Base-by-base conservation (phyloP, 2,329 filamentous ascomycete genomes). In the Aspergillus neotritici region DNA sequence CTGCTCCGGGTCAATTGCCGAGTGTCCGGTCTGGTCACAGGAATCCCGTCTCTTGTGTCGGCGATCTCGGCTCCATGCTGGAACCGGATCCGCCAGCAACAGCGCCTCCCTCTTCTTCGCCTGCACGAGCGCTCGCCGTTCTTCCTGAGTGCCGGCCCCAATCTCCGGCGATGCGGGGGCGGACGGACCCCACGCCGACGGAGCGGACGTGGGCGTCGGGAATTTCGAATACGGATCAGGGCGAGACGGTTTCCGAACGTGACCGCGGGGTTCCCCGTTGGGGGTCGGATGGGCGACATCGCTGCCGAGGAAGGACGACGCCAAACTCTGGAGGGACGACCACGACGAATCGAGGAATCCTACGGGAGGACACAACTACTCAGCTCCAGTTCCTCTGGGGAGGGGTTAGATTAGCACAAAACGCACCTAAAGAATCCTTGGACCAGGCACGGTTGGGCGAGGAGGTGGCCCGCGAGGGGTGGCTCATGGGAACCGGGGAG, bases 301-400 rank as follows among this genome's bases (percentile, higher is more conserved):
- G 37, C 60, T 68, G n/a, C 70, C 70, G 32, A 73, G 43, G 21
- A 74, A 59, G n/a, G 68, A 69, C 3, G 71, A 73, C n/a, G 72
- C 71, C 34, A 74, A 50, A 31, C 63, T 69, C 52, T 73, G 69
- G 36, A 74, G 55, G 12, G 71, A 73, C n/a, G 70, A 69, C 71
- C 71, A 75, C 4, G 69, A 66, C 17, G 67, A 65, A 44, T 71
- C 70, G 50, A 72, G 60, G 40, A 72, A 62, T 51, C 66, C 63
- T 36, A 62, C 47, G 15, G 61, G 54, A 35, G 54, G 50, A 32
- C 52, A 52, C 30, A 57, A 57, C 31, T 56, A 55, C 8, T 59
- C 51, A 17, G 57, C 41, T 25, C 21, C 25, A 60, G 49, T 7
- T 41, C 58, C 44, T 38, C 43, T 47, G 36, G n/a, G n/a, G 54